Evolutionary conservation across 2,329 filamentous ascomycete species (phyloP), one percentile per base, ranked within the genome.

Genomic region (Trematosphaeria pertusa): DNA sequence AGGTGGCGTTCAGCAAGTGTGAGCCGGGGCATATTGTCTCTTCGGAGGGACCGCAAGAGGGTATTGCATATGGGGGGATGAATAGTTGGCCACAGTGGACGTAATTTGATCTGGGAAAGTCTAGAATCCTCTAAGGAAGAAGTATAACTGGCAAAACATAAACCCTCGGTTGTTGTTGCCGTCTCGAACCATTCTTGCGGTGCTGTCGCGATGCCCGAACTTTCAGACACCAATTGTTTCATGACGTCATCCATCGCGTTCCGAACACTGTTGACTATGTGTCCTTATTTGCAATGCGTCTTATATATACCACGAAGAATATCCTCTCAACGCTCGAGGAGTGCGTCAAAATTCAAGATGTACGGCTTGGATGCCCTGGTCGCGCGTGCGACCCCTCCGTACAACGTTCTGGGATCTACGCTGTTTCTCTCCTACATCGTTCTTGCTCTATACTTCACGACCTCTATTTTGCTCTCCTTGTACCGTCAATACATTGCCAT

Each of bases 1-100:
- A 74, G 30, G 81, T 87, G 0, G 64, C 68, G 2, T 87, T 81
- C 53, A 71, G 72, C 0, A 75, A 76, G 15, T 87, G 84, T 58
- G 78, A 80, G 55, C 45, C 73, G 17, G 85, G 84, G 7, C 12
- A 28, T 12, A 28, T 28, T 12, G 12, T 8, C 7, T 7, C 7
- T 8, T 7, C 12, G 7, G 24, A 28, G 24, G 24, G 24, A 28
- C 24, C 24, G 24, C n/a, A n/a, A n/a, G n/a, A n/a, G n/a, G n/a
- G n/a, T n/a, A n/a, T n/a, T n/a, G n/a, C n/a, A n/a, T n/a, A n/a
- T n/a, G n/a, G n/a, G n/a, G n/a, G n/a, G n/a, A n/a, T n/a, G n/a
- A n/a, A n/a, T n/a, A n/a, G n/a, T n/a, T n/a, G n/a, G n/a, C n/a
- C n/a, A n/a, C n/a, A n/a, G n/a, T n/a, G n/a, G n/a, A n/a, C n/a